These are phyloP conservation scores for Dictyostelium capitatum DNA, from an alignment of 78 protist genomes.

Conservation along the genomic window DNA sequence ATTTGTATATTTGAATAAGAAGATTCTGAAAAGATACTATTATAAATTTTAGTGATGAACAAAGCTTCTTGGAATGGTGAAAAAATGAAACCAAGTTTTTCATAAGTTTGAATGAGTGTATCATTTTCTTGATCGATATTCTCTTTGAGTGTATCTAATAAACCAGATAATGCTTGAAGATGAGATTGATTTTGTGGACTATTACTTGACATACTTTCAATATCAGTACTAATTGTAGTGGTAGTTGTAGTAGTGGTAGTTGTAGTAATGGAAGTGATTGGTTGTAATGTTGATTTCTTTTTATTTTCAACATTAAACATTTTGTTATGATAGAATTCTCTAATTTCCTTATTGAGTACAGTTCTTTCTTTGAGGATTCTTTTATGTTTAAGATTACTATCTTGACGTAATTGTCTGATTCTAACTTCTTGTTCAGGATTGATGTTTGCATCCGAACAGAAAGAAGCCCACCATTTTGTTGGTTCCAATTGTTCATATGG, in stretches of 20 bases:
- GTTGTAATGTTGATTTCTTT: neutral
- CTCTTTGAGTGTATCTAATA: conserved; percentile 49
- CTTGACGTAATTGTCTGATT: conserved; percentile 41
- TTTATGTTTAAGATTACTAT: conserved; percentile 17
- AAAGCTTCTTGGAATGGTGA: conserved; percentile 68
- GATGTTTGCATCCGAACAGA: conserved; percentile 16
- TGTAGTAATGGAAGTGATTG: neutral
- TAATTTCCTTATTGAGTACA: conserved; percentile 38
- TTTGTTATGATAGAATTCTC: conserved; percentile 50
- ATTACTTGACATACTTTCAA: neutral
- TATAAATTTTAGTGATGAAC: conserved; percentile 48
- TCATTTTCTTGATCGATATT: conserved; percentile 57
- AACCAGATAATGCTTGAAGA: conserved; percentile 12
- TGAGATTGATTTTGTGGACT: conserved; percentile 36
- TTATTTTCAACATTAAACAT: neutral
- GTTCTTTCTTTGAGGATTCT: conserved; percentile 54
- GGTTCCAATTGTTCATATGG: neutral
- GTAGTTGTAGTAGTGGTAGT: neutral
- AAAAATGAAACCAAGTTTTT: conserved; percentile 25
- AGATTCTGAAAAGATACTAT: neutral
- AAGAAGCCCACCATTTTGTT: conserved; percentile 23
- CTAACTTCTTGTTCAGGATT: conserved; percentile 26
- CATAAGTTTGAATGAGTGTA: conserved; percentile 34
- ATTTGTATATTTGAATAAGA: conserved; percentile 54
- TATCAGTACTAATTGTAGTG: neutral